These are phyloP conservation scores for Inonotus hispidus DNA, from an alignment of 1,284 basidiomycete genomes.

Conservation along the genomic window DNA sequence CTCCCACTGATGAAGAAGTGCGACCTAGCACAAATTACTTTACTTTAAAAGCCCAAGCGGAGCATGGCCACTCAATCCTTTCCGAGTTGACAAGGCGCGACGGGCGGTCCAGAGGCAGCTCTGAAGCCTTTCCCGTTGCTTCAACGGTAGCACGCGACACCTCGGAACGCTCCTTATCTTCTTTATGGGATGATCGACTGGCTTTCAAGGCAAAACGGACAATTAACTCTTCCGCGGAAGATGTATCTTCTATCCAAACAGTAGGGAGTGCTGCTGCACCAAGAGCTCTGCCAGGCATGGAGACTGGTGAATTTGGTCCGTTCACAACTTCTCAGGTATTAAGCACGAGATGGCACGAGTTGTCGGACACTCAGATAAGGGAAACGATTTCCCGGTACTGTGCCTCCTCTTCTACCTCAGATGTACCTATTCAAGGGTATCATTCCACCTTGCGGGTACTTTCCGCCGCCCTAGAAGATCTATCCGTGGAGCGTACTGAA, in stretches of 20 bases:
- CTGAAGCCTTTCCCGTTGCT: background rate
- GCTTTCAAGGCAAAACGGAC: background rate
- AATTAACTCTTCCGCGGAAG: background rate
- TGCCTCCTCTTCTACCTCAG: constrained; percentile 38
- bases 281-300: constrained; percentile 10
- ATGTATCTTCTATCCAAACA: background rate
- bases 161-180: constrained; percentile 9
- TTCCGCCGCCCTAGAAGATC: constrained; percentile 55
- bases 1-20: constrained; percentile 2
- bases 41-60: constrained; percentile 17
- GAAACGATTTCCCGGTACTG: constrained; percentile 46
- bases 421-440: constrained; percentile 51
- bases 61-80: constrained; percentile 8
- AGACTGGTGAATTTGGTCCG: constrained; percentile 19
- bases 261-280: background rate
- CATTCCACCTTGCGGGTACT: constrained; percentile 62
- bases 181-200: constrained; percentile 4
- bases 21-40: constrained; percentile 15
- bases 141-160: background rate
- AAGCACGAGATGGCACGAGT: constrained; percentile 62
- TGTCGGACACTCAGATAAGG: constrained; percentile 65
- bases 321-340: constrained; percentile 43
- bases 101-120: background rate
- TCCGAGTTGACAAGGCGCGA: constrained; percentile 12
- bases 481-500: constrained; percentile 51